These are phyloP conservation scores for Phytophthora idaei DNA, from an alignment of 352 stramenopile genomes.

Conservation along the genomic window DNA sequence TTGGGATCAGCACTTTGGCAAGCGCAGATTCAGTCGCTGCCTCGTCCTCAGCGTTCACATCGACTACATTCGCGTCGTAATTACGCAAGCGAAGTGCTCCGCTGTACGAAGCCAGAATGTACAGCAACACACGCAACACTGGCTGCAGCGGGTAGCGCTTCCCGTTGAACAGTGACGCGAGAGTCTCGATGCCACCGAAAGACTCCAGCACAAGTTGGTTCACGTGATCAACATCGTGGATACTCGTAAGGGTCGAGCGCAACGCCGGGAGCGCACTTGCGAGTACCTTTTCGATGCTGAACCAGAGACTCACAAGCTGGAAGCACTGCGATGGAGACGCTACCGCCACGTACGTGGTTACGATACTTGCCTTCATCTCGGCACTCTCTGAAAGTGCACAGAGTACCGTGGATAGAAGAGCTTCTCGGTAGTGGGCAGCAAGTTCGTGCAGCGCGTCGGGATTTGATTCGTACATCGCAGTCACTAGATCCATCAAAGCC, in stretches of 20 bases:
- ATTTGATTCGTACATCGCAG: conserved; percentile 44
- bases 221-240: conserved; percentile 51
- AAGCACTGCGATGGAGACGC: conserved; percentile 49
- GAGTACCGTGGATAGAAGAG: conserved; percentile 61
- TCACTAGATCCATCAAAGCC: conserved; percentile 54
- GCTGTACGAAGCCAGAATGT: conserved; percentile 62
- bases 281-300: conserved; percentile 56
- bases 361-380: conserved; percentile 56
- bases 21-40: conserved; percentile 70
- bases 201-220: conserved; percentile 60
- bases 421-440: conserved; percentile 62
- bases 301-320: conserved; percentile 55
- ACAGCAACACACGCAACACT: conserved; percentile 60
- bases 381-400: conserved; percentile 58
- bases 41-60: conserved; percentile 85
- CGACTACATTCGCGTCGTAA: conserved; percentile 54
- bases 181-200: conserved; percentile 61
- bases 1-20: conserved; percentile 67
- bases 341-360: conserved; percentile 61
- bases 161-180: conserved; percentile 70
- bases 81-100: conserved; percentile 45
- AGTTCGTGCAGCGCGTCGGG: conserved; percentile 59
- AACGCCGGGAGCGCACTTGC: conserved; percentile 43
- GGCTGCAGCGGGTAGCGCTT: conserved; percentile 55
- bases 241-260: conserved; percentile 44